A percentile compares a stretch with the other conserved stretches of the same genome.
These are phyloP conservation scores for Ceratobasidium sp. DNA, from an alignment of 1,284 basidiomycete species.

Conservation along the genomic window DNA sequence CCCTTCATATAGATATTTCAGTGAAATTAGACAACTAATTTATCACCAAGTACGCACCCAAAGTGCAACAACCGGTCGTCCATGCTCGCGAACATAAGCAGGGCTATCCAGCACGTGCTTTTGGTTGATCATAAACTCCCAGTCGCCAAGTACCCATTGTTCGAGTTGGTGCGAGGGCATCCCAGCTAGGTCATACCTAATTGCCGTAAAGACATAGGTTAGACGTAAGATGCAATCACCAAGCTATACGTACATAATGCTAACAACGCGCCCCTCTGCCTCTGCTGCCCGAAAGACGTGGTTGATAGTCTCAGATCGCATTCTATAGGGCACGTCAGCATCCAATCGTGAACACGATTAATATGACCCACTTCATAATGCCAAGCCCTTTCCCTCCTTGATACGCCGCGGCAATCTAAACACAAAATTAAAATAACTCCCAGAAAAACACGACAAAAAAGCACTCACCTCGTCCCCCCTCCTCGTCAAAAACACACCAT, in stretches of 20 bases:
- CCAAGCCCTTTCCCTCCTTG: conserved; percentile 20
- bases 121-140: conserved; percentile 73
- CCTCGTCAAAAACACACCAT: conserved; percentile 82
- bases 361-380: conserved; percentile 25
- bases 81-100: conserved; percentile 75
- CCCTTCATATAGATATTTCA: conserved; percentile 58
- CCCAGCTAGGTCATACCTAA: conserved; percentile 81
- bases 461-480: conserved; percentile 63
- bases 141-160: conserved; percentile 72
- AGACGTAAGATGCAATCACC: conserved; percentile 13
- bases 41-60: conserved; percentile 65
- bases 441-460: background rate
- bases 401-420: conserved; percentile 31
- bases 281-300: conserved; percentile 79
- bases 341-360: conserved; percentile 60
- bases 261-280: conserved; percentile 78
- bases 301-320: conserved; percentile 79
- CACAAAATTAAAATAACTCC: background rate
- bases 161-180: conserved; percentile 72
- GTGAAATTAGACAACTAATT: conserved; percentile 14
- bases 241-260: conserved; percentile 73
- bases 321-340: conserved; percentile 62
- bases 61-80: conserved; percentile 73
- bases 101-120: conserved; percentile 75
- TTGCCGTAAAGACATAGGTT: conserved; percentile 17